Evolutionary conservation across 176 grass and related monocot species (phyloP), one percentile per base, ranked within the genome.

Genomic region (Musa schizocarpa): DNA sequence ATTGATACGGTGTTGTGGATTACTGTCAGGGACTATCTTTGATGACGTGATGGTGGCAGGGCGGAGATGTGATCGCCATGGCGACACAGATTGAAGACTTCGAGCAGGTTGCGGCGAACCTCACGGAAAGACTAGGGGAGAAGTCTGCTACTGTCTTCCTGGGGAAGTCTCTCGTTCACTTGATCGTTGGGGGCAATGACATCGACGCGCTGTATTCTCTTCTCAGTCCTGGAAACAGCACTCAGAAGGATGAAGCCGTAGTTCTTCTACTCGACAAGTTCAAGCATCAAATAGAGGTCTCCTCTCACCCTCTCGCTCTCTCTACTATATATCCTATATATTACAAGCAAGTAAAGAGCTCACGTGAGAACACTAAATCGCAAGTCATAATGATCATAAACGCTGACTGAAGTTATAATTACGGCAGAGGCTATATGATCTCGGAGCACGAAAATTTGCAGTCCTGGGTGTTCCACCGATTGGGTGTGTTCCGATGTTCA

Each of bases 171-270:
- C 53, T 86, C 63, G 82, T 78, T 54, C 48, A 74, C 63, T 25
- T 86, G 8, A 78, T 34, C 13, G 74, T 71, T 3, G 85, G 29
- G 23, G 82, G 59, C 76, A 86, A 86, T 21, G 85, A 86, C 63
- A 34, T 82, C 11, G 76, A 65, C 20, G 80, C 69, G 13, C 25
- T 54, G 34, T 74, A 50, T 54, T 0, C 0, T 20, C 27, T 22
- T 19, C 52, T 59, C 13, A 17, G 29, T 57, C 65, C 85, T 17
- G 58, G 14, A 56, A 86, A 79, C 76, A 20, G 13, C 70, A 71
- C 70, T 1, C 22, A 10, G 43, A 65, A 65, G 56, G 24, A 51
- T 13, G 43, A 75, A 57, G 75, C 71, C 71, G 68, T 86, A 53
- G 69, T 64, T 0, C 50, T 14, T 49, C 14, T 86, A 13, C 52